These are phyloP conservation scores for Cnidoscolus chayamansa DNA, from an alignment of 441 rosid genomes.

Conservation along the genomic window DNA sequence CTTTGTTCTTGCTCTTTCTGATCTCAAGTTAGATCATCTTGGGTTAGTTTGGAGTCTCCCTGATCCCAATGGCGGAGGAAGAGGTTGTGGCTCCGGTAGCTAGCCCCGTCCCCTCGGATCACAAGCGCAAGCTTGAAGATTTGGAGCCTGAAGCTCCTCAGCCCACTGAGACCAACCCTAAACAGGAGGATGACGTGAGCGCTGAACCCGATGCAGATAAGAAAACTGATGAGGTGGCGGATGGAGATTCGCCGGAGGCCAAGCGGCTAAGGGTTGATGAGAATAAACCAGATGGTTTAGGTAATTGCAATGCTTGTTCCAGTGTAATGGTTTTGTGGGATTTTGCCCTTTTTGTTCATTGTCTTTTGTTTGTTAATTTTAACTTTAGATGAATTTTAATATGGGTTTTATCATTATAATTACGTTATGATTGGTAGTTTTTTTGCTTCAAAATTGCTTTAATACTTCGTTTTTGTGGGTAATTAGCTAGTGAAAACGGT, in stretches of 20 bases:
- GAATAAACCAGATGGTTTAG: conserved; percentile 38
- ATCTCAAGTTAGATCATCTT: not conserved
- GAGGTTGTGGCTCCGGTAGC: conserved; percentile 36
- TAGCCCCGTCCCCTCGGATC: conserved; percentile 43
- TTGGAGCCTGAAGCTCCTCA: conserved; percentile 40
- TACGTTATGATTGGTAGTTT: not conserved
- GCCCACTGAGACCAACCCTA: conserved; percentile 3
- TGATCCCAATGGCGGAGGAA: conserved; percentile 59
- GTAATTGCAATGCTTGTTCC: conserved; percentile 26
- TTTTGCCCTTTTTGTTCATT: not conserved
- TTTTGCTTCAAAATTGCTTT: not conserved
- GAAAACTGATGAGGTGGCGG: conserved; percentile 23
- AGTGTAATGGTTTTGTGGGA: not conserved
- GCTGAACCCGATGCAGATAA: conserved; percentile 24
- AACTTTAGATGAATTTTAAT: not conserved
- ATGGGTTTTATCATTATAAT: not conserved
- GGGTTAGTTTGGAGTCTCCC: conserved; percentile 1
- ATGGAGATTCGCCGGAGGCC: conserved; percentile 39
- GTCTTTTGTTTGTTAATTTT: not conserved
- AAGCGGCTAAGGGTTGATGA: conserved; percentile 64
- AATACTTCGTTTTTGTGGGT: conserved; percentile 4
- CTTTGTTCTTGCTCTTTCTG: not conserved
- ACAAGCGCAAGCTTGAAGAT: conserved; percentile 72
- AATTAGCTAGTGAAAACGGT: conserved; percentile 44
- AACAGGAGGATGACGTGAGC: conserved; percentile 10